Evolutionary conservation across 2,329 filamentous ascomycete species (phyloP).

Genomic region (Cladophialophora yegresii): DNA sequence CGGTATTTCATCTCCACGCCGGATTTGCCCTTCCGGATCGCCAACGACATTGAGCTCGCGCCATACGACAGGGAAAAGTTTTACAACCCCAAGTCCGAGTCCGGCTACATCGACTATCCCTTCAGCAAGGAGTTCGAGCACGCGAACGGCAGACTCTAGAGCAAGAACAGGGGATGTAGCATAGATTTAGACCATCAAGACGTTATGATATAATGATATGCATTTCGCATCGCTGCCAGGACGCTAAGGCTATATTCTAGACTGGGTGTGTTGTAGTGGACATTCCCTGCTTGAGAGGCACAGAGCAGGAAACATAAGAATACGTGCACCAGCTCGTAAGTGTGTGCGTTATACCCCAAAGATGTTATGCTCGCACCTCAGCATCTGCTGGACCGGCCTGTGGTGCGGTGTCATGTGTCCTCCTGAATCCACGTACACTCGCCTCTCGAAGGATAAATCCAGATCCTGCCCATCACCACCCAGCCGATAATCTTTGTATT

Average conservation of each 20-base stretch:
- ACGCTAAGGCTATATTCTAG: neutral
- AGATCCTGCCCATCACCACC: conserved; percentile 13
- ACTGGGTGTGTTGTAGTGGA: neutral
- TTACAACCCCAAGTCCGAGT: conserved; percentile 26
- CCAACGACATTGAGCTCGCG: conserved; percentile 39
- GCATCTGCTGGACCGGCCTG: conserved; percentile 5
- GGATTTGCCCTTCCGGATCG: conserved; percentile 51
- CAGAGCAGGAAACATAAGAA: neutral
- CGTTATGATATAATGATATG: conserved; percentile 6
- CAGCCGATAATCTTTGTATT: conserved; percentile 10
- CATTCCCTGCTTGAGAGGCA: neutral
- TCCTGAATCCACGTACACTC: conserved; percentile 11
- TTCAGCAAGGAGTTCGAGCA: conserved; percentile 23
- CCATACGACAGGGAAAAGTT: conserved; percentile 27
- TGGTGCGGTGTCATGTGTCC: conserved; percentile 12
- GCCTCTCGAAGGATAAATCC: conserved; percentile 22
- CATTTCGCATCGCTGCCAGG: neutral
- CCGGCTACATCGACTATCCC: conserved; percentile 26
- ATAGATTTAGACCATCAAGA: neutral
- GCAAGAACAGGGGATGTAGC: neutral
- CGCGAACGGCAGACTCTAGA: conserved; percentile 6
- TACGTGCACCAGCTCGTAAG: neutral
- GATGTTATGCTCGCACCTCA: neutral
- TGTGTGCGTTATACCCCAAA: neutral
- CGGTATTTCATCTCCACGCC: conserved; percentile 55